phyloP scores from a whole-genome alignment of 345 rosid genomes.

The Noccaea bulbosa region DNA sequence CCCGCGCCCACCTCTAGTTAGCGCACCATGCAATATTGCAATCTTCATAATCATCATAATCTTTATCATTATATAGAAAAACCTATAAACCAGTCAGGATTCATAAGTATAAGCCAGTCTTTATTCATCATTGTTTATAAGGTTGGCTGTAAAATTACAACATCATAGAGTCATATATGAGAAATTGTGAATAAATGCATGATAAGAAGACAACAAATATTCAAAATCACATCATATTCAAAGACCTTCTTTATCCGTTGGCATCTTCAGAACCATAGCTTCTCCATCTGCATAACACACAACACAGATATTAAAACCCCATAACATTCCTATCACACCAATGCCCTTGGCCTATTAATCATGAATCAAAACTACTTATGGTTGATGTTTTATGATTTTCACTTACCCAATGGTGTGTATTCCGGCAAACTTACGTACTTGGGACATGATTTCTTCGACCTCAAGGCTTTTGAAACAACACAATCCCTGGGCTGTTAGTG shows the following conservation, averaged over 20 bases:
- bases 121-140: slow-evolving; percentile 28
- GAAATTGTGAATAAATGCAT: slow-evolving; percentile 20
- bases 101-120: slow-evolving; percentile 23
- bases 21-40: no score
- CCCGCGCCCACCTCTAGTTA: no score
- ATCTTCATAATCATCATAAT: no score
- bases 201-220: neutral
- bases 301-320: neutral
- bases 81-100: neutral
- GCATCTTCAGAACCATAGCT: slow-evolving; percentile 42
- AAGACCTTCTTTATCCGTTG: slow-evolving; percentile 36
- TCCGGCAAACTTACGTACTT: slow-evolving; percentile 78
- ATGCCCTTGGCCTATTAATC: neutral
- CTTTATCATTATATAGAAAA: no score
- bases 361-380: neutral
- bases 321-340: slow-evolving; percentile 13
- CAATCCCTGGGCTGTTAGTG: slow-evolving; percentile 78
- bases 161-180: slow-evolving; percentile 7
- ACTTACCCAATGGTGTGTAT: slow-evolving; percentile 60
- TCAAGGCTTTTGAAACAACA: slow-evolving; percentile 39
- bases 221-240: slow-evolving; percentile 8
- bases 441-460: slow-evolving; percentile 70
- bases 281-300: slow-evolving; percentile 32
- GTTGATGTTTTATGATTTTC: slow-evolving; percentile 5
- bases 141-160: slow-evolving; percentile 30